Evolutionary conservation across 495 filamentous ascomycete genomes (phyloP).

Genomic region (Beverwykella pulmonaria): DNA sequence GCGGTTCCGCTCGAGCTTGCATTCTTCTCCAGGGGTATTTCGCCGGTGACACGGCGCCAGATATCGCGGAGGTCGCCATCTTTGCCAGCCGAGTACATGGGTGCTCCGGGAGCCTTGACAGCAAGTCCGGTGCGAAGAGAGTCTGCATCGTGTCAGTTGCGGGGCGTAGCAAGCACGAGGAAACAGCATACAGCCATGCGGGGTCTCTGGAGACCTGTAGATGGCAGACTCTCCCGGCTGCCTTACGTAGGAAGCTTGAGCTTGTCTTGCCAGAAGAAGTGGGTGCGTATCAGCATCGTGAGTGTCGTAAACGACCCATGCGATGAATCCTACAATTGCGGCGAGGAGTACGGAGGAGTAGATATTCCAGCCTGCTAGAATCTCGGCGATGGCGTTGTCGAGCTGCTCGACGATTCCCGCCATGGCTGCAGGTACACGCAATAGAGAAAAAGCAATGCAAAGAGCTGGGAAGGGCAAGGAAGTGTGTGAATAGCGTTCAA

Average conservation of each 20-base stretch:
- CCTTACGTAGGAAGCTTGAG: constrained; percentile 73
- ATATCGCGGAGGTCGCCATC: constrained; percentile 92
- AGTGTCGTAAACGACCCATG: constrained; percentile 63
- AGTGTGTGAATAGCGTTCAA: not conserved
- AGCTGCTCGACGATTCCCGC: constrained; percentile 51
- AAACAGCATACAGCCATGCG: constrained; percentile 60
- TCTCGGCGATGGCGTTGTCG: constrained; percentile 66
- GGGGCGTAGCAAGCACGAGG: not conserved
- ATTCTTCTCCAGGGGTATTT: constrained; percentile 54
- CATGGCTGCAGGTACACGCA: constrained; percentile 19
- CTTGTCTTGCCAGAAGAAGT: constrained; percentile 83
- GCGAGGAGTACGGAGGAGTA: constrained; percentile 68
- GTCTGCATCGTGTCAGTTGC: constrained; percentile 42
- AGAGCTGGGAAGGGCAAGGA: constrained; percentile 1
- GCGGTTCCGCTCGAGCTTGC: constrained; percentile 56
- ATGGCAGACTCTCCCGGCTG: constrained; percentile 80
- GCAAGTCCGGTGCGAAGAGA: constrained; percentile 80
- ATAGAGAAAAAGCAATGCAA: constrained; percentile 7
- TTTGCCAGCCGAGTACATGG: constrained; percentile 77
- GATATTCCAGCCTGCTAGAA: constrained; percentile 78
- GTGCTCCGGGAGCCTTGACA: constrained; percentile 79
- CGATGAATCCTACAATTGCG: constrained; percentile 61
- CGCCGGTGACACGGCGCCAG: constrained; percentile 76
- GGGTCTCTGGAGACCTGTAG: constrained; percentile 78
- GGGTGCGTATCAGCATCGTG: constrained; percentile 88